Evolutionary conservation across 306 rosid genomes (phyloP).

Genomic region (Prunus mira): DNA sequence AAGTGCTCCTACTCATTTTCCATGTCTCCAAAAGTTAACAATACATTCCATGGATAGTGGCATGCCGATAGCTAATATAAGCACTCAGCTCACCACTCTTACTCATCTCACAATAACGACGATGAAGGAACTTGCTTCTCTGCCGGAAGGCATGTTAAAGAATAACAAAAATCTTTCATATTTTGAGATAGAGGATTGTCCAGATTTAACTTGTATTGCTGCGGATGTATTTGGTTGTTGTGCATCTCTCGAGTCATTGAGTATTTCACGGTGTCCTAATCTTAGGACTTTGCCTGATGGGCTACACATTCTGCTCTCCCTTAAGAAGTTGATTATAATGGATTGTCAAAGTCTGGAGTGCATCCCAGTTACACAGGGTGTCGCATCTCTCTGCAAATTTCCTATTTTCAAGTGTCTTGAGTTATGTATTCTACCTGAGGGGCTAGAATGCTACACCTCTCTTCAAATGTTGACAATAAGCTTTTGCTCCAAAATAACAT

Average conservation of each 20-base stretch:
- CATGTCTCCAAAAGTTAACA: neutral
- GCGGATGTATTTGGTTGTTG: neutral
- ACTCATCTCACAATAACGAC: neutral
- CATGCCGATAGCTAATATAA: neutral
- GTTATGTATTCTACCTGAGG: no score
- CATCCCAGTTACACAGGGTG: neutral
- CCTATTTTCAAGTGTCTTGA: neutral
- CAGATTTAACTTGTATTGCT: neutral
- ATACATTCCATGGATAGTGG: neutral
- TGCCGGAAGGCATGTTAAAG: neutral
- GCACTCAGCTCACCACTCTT: neutral
- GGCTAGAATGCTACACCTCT: no score
- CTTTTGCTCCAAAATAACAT: neutral
- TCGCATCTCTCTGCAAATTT: neutral
- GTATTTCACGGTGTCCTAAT: rapidly evolving
- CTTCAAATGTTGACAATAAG: no score
- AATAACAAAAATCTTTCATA: neutral
- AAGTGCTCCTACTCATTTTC: slow-evolving; percentile 3
- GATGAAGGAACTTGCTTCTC: neutral
- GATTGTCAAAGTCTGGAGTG: neutral
- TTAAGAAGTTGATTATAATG: rapidly evolving
- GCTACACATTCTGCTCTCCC: neutral
- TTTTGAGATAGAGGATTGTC: rapidly evolving
- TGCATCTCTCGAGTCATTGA: neutral
- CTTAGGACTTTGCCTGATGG: neutral